phyloP scores from a whole-genome alignment of 2,329 filamentous ascomycete genomes.

The Pestalotiopsis sp. region DNA sequence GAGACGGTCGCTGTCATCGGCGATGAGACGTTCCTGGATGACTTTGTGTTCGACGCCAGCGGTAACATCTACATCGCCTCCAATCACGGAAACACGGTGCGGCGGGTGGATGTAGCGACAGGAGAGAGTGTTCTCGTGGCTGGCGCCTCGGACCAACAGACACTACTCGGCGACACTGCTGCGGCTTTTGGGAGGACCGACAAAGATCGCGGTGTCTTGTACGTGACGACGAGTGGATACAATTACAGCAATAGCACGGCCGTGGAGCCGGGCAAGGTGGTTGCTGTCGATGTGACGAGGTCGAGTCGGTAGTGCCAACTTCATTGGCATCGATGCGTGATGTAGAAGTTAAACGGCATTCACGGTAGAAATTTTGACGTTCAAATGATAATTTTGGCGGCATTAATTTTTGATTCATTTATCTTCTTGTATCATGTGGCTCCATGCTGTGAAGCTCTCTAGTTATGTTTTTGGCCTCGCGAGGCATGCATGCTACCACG shows the following conservation, averaged over 20 bases:
- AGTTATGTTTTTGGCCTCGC: not conserved
- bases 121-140: not conserved
- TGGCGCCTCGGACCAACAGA: not conserved
- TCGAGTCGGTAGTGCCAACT: not conserved
- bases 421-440: not conserved
- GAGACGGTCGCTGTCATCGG: not conserved
- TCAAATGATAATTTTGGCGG: not conserved
- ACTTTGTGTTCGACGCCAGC: not conserved
- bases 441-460: not conserved
- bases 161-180: slow-evolving; percentile 3
- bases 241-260: not conserved
- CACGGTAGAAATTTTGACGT: not conserved
- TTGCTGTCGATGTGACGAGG: slow-evolving; percentile 2
- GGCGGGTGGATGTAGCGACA: not conserved
- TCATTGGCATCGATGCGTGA: not conserved
- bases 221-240: slow-evolving; percentile 2
- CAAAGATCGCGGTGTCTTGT: not conserved
- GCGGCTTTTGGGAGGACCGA: slow-evolving; percentile 3
- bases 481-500: not conserved
- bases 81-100: not conserved
- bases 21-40: slow-evolving; percentile 5
- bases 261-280: slow-evolving; percentile 4
- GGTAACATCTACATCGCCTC: slow-evolving; percentile 2
- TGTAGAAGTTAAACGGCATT: not conserved
- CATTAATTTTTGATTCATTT: not conserved